Evolutionary conservation across 345 rosid genomes (phyloP), one percentile per base, ranked within the genome.

Genomic region (Pugionium cornutum): DNA sequence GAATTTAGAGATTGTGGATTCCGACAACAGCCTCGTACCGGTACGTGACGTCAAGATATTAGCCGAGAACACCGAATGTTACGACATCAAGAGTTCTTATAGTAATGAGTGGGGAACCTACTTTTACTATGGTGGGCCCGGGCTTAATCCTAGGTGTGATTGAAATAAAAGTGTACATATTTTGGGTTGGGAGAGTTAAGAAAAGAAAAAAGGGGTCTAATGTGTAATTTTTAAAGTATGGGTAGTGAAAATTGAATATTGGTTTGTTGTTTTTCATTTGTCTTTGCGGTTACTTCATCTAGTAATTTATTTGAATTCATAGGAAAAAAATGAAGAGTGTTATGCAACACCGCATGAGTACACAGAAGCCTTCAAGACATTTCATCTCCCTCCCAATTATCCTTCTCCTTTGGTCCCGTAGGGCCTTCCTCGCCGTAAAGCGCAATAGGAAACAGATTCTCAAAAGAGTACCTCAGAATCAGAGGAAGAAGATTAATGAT

Each of bases 371-470:
- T 37, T 70, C 70, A 65, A 58, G 61, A 77, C 48, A 81, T 83
- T 72, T 91, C 96, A 76, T 91, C 96, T 76, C 89, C 96, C 34
- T 39, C 43, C 98, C 98, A 89, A 57, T 91, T 89, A 55, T 85
- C 79, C 53, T 91, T 91, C 81, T 83, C 98, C 78, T 91, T 91
- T 2, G 96, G 98, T 37, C 98, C 98, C 3, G 96, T 86, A 35
- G 98, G 98, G 44, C 98, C 98, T 73, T 89, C 95, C 86, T 91
- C 98, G 0, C 98, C 95, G 4, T 89, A 89, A 40, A 91, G 89
- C 79, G 82, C 94, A 1, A 89, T 85, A 7, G 98, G 96, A 61
- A 91, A 84, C 83, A 85, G 68, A 47, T 64, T 85, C 80, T 91
- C 96, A 58, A 91, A 76, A 1, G 97, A 88, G 60, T 86, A 85